Base-by-base conservation (phyloP, 2,329 filamentous ascomycete species). In the Sarocladiaceae sp. region DNA sequence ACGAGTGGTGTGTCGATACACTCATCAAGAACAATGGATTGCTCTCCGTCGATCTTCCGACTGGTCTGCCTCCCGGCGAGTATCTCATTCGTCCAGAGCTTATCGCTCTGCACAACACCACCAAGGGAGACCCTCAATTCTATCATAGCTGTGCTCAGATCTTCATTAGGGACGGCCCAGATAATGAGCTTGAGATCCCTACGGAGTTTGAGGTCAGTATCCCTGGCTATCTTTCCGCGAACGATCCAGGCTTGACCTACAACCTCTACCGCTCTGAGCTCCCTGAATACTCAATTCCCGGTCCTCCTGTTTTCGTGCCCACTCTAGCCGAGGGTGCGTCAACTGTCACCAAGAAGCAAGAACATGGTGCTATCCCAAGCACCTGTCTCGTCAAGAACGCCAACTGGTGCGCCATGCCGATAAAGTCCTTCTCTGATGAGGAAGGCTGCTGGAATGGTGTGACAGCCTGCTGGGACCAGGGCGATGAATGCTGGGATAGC, bases 51-150 rank as follows among this genome's bases (percentile, higher is more conserved):
- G 69, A 74, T 18, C 72, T 90, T 3, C 86, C 87, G 7, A 60
- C 69, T 1, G 79, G 78, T 33, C 73, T 92, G 12, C 75, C 81
- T 3, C 71, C 76, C 0, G 86, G 87, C 1, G 79, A 84, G 65
- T 91, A 90, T 65, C 79, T 90, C n/a, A 77, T 86, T 33, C 80
- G 88, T 11, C 79, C 84, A 0, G 87, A 91, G 69, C 67, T 89
- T 10, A 71, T 90, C 23, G 82, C 86, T 1, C 76, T 91, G 33
- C 87, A 90, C 59, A 33, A 81, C 47, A 84, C 82, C 8, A 67
- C 75, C 54, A 68, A 74, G 26, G 71, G 69, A 8, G 76, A 86
- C 53, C 82, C 87, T n/a, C 86, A 91, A 65, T 88, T 88, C 69
- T 91, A 87, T 64, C 71, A 79, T 50, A 83, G 84, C 50, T 91